These are phyloP conservation scores for Fagopyrum tataricum DNA, from an alignment of 148 eudicot genomes.

Conservation along the genomic window DNA sequence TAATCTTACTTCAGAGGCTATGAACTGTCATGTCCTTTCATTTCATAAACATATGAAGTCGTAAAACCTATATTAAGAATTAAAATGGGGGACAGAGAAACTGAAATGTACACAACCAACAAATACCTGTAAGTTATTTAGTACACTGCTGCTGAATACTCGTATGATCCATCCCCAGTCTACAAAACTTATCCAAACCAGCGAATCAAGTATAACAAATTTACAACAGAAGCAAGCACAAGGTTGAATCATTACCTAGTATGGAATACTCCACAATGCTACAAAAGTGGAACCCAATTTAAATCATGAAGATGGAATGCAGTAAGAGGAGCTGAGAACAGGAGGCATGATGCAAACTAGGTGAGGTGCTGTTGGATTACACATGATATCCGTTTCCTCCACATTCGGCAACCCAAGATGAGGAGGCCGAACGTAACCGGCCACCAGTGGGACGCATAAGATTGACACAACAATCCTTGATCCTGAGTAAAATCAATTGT, in stretches of 20 bases:
- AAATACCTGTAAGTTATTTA: neutral
- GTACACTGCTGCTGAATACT: neutral
- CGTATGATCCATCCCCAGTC: neutral
- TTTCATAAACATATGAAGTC: too few species aligned
- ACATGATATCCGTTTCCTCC: conserved; percentile 59
- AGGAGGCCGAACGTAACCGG: conserved; percentile 94
- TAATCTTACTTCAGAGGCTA: too few species aligned
- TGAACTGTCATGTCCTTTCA: too few species aligned
- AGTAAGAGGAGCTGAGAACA: conserved; percentile 80
- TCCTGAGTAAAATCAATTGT: conserved; percentile 36
- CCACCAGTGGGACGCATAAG: conserved; percentile 74
- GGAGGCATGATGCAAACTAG: conserved; percentile 90
- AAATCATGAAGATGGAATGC: conserved; percentile 47
- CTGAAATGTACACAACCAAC: neutral
- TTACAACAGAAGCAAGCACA: conserved; percentile 10
- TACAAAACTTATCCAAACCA: conserved; percentile 8
- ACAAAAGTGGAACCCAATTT: neutral
- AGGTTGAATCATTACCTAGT: neutral
- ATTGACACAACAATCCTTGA: conserved; percentile 76
- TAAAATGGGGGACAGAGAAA: neutral
- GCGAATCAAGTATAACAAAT: neutral
- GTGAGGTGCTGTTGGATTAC: conserved; percentile 97
- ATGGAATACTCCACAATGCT: conserved; percentile 7
- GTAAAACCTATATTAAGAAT: too few species aligned
- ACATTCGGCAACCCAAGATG: conserved; percentile 68